Evolutionary conservation across 345 rosid genomes (phyloP), one percentile per base, ranked within the genome.

Genomic region (Aurinia saxatilis): DNA sequence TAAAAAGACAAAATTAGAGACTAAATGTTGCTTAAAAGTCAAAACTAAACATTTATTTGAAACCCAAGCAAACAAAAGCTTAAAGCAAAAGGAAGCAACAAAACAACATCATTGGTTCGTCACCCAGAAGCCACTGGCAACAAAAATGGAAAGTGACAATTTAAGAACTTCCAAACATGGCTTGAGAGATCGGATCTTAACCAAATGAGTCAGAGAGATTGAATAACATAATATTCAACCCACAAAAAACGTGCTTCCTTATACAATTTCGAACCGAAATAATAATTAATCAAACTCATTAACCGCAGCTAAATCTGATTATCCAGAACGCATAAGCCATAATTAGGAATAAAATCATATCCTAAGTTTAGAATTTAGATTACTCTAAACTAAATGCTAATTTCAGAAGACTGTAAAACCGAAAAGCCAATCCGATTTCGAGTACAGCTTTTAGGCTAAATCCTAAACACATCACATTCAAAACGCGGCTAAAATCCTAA

Each of bases 361-460:
- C 44, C 54, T 59, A 33, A 11, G 21, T 50, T 68, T 68, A 50
- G 54, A 11, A 15, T 50, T 68, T 68, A 50, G 54, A 60, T 31
- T 5, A 10, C 36, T 48, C 31, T 38, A 11, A 7, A 38, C 16
- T 37, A 29, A 36, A 8, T 47, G 21, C 71, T 48, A 37, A 66
- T 42, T 51, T 42, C 23, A 44, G 46, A 5, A 23, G 6, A 21
- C 7, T 12, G 5, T n/a, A 17, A 3, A 2, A 49, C 1, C 10
- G 35, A 35, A 48, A 47, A 36, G 15, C n/a, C n/a, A n/a, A 17
- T 34, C 42, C 41, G 36, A 6, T 8, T 38, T 57, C 19, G 6
- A 38, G 6, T n/a, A n/a, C 17, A 45, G 40, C 37, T 31, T 30
- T 42, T n/a, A n/a, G n/a, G n/a, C n/a, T n/a, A n/a, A n/a, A n/a